Evolutionary conservation across 2,329 filamentous ascomycete species (phyloP), one percentile per base, ranked within the genome.

Genomic region (Colletotrichum gloeosporioides): DNA sequence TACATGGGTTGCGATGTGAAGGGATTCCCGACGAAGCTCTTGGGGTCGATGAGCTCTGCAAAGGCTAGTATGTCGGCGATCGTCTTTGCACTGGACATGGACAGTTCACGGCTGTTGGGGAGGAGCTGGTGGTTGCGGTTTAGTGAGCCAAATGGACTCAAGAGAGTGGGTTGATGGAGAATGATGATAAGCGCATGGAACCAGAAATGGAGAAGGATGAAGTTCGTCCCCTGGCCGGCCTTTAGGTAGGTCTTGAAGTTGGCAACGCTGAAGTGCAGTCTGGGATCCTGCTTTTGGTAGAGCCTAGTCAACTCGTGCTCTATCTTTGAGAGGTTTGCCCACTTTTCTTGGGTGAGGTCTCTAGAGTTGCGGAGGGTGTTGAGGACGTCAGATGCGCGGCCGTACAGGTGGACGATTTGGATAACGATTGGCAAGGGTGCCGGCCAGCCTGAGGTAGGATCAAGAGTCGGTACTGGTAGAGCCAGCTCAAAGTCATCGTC

Each of bases 1-100:
- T 98, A 98, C 81, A 98, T 98, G 0, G 95, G 95, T 83, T 98
- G 95, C 64, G 94, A 95, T 0, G 95, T 97, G 79, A 98, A 98
- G 0, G 95, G 95, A 76, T 97, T 98, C 2, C 95, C 95, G 39
- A 96, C 93, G 72, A 96, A 95, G 79, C 95, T 96, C 82, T 95
- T 96, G 0, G 94, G 92, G 82, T 98, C 95, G 68, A 97, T 95
- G 12, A 98, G 86, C 81, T 98, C 95, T 1, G 95, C 95, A 83
- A 98, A 98, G 1, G 94, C 93, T 10, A 98, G 85, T 18, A 98
- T 98, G 80, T 98, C 95, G 39, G 95, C 95, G 76, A 98, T 97
- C 0, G 95, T 98, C 86, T 98, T 98, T 15, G 95, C 96, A 29
- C 95, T 96, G 16, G 94, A 96, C 93, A 96, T 96, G 76, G 94